Base-by-base conservation (phyloP, 2,329 filamentous ascomycete genomes). In the Fusarium gaditjirri region DNA sequence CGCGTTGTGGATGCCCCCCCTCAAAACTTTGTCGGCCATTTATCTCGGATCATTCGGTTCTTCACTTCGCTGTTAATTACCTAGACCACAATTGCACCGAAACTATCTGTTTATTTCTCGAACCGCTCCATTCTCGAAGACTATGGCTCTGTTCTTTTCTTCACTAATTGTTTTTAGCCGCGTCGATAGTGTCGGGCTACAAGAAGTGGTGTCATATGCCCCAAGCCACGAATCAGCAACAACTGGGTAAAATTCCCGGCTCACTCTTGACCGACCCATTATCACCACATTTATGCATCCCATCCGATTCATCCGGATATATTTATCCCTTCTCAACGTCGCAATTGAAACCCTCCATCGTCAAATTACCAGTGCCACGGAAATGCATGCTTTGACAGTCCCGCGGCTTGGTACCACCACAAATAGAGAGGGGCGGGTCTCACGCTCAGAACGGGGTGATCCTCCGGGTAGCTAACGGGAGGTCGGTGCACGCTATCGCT, bases 31-130 rank as follows among this genome's bases (percentile, higher is more conserved):
- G 29, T 41, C 46, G 35, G 56, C 56, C 56, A 36, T 53, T 59
- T 39, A 50, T 58, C 43, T 33, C 44, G 55, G 55, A 21, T 53
- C 27, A 54, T 59, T 59, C 55, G 44, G 44, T 35, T 47, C 39
- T 56, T 23, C 23, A 27, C 39, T 21, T 47, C 19, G 19, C 31
- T 56, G 17, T 8, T n/a, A 16, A 55, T 55, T 55, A 19, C 36
- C 35, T 55, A 43, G 52, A 55, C 36, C 36, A 35, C 31, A 57
- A 36, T 29, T 47, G 13, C 31, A 27, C 55, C 55, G 42, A 46
- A 21, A 2, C 55, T 58, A 58, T 50, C 33, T 13, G 50, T 49
- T n/a, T 36, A 27, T 11, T 19, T 10, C 38, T 42, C 14, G 38
- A 49, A 11, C 54, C 31, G 31, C 16, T 23, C 54, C 42, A 23